Percentiles rank a stretch among this genome's conserved stretches.
Conservation (phyloP, 768 basidiomycete species). For the Pleurotus pulmonarius region DNA sequence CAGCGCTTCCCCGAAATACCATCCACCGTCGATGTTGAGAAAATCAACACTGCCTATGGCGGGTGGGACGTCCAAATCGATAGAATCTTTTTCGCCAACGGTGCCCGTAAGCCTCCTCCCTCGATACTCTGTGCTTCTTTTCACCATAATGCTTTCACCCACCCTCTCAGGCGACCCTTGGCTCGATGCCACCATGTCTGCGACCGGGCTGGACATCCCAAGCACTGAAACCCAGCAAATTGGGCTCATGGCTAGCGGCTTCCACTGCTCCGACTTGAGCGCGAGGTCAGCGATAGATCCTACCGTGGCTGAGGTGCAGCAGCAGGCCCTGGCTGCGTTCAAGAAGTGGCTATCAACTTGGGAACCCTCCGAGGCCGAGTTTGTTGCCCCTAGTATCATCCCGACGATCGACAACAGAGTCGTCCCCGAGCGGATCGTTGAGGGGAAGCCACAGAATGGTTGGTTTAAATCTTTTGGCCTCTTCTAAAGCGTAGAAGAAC, state of each 20-base stretch:
- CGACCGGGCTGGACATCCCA: constrained; percentile 38
- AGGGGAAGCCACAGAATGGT: constrained; percentile 28
- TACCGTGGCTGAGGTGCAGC: constrained; percentile 51
- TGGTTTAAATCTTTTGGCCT: constrained; percentile 25
- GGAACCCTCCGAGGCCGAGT: constrained; percentile 15
- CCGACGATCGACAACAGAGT: constrained; percentile 11
- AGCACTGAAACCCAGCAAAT: constrained; percentile 57
- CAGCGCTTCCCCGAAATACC: constrained; percentile 36
- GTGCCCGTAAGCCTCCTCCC: constrained; percentile 44
- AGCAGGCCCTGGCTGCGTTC: constrained; percentile 46
- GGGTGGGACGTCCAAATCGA: constrained; percentile 61
- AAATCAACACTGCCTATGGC: constrained; percentile 46
- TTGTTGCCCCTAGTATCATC: constrained; percentile 7
- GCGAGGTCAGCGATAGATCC: constrained; percentile 36
- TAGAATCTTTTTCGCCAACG: constrained; percentile 67
- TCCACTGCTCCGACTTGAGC: constrained; percentile 63
- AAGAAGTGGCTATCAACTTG: constrained; percentile 45
- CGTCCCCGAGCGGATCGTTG: constrained; percentile 2
- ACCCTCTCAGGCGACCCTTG: constrained; percentile 60
- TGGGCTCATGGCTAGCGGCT: constrained; percentile 47
- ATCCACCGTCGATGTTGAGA: constrained; percentile 32
- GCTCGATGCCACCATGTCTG: constrained; percentile 65
- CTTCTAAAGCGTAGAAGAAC: neutral
- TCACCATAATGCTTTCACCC: neutral
- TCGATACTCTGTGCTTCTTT: neutral